These are phyloP conservation scores for Starmerella bombi DNA, from an alignment of 805 yeast species.

Conservation along the genomic window DNA sequence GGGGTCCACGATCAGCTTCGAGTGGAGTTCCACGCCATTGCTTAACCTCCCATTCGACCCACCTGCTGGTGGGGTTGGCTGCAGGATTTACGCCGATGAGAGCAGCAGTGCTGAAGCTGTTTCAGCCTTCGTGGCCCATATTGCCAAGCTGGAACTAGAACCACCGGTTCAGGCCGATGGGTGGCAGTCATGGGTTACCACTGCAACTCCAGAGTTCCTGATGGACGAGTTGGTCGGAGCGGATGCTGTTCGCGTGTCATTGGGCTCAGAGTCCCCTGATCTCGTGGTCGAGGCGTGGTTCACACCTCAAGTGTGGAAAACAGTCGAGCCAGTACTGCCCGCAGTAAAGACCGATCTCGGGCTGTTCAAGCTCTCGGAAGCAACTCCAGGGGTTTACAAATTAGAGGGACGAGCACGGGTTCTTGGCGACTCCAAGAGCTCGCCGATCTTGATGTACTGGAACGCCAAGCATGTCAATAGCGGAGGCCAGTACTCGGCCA, in stretches of 20 bases:
- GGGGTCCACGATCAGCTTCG: background rate
- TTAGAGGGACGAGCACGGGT: constrained; percentile 14
- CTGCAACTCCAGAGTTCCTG: background rate
- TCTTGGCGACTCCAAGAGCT: constrained; percentile 9
- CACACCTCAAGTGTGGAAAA: constrained; percentile 8
- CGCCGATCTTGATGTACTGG: constrained; percentile 18
- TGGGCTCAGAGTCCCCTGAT: constrained; percentile 10
- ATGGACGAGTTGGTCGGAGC: background rate
- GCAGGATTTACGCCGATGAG: constrained; percentile 23
- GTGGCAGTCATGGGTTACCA: constrained; percentile 4
- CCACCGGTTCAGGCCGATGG: constrained; percentile 2
- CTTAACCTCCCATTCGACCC: constrained; percentile 21
- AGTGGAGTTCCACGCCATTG: constrained; percentile 7
- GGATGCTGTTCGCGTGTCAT: constrained; percentile 6
- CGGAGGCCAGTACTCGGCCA: background rate
- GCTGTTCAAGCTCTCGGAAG: constrained; percentile 7
- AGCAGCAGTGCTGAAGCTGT: constrained; percentile 16
- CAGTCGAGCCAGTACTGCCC: background rate
- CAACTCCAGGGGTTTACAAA: constrained; percentile 3
- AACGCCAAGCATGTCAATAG: constrained; percentile 10
- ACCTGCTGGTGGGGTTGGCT: constrained; percentile 20
- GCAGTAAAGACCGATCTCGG: constrained; percentile 16
- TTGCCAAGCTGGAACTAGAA: constrained; percentile 2
- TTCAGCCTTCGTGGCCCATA: background rate
- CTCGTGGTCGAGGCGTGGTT: constrained; percentile 22